A percentile compares a stretch with the other conserved stretches of the same genome.
Evolutionary conservation across 2,329 filamentous ascomycete species (phyloP).

Genomic region (Penicillium sp.): DNA sequence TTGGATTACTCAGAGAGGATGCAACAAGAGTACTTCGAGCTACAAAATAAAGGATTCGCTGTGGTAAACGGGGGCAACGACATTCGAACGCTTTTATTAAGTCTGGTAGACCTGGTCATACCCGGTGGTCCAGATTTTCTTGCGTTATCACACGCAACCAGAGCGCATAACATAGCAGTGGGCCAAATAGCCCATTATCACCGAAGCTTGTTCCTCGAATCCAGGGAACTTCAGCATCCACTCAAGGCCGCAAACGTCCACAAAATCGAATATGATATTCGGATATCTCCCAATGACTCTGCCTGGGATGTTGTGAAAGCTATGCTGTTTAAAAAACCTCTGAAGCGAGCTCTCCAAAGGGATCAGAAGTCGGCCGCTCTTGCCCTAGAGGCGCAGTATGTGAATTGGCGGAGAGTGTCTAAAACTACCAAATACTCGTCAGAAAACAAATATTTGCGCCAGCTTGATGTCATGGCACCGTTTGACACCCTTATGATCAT

Average conservation of each 20-base stretch:
- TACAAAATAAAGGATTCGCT: constrained; percentile 2
- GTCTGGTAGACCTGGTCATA: background rate
- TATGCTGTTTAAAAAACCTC: background rate
- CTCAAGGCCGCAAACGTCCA: background rate
- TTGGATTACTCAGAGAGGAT: constrained; percentile 2
- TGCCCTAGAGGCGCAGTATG: constrained; percentile 8
- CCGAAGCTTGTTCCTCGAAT: background rate
- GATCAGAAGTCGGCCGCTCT: background rate
- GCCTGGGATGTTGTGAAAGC: background rate
- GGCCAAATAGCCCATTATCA: background rate
- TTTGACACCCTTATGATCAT: constrained; percentile 15
- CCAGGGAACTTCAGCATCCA: background rate
- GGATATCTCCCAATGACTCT: background rate
- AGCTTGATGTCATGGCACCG: constrained; percentile 29
- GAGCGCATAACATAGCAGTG: background rate
- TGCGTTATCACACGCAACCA: background rate
- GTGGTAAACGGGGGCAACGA: background rate
- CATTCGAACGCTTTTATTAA: background rate
- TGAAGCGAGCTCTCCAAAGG: background rate
- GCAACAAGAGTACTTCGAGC: constrained; percentile 3
- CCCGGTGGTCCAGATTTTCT: background rate
- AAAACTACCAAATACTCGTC: constrained; percentile 1
- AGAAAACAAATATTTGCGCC: constrained; percentile 26
- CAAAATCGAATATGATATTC: too few species aligned
- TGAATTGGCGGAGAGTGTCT: constrained; percentile 6